Base-by-base conservation (phyloP, 2,329 filamentous ascomycete species). In the Aureobasidium sp. region DNA sequence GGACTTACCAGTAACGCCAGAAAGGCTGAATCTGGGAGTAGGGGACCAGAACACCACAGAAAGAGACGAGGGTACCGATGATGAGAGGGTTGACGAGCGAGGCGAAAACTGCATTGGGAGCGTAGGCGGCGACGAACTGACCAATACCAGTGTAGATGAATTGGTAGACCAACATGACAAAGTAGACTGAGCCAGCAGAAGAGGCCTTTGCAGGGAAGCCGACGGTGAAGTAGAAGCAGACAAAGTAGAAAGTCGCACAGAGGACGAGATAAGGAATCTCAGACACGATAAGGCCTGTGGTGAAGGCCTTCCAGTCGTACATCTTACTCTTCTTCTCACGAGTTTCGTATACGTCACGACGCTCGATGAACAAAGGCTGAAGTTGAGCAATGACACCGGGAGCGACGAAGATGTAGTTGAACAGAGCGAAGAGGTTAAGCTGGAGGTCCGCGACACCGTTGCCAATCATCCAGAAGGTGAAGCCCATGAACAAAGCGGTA, bases 261-360 rank as follows among this genome's bases (percentile, higher is more conserved):
- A 90, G 62, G 25, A 84, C 77, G 39, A 84, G 79, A 73, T 81
- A 91, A 0, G 87, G 87, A 1, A 91, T 78, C 72, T 91, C 89
- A 49, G 87, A 86, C 3, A 88, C 62, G 63, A 91, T 82, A 67
- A 89, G 88, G 68, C 86, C 82, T 0, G 87, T 76, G 70, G 90
- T 82, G 73, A 91, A 91, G 0, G 82, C 84, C 65, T 83, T 79
- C 88, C 88, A 91, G 0, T 86, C 88, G 75, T 91, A 92, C 1
- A 85, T 81, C 69, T 90, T 89, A 70, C 81, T 84, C 1, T 86
- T 82, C 37, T 82, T 79, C 69, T 86, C 83, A 56, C 83, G 81
- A 4, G 78, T 80, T 70, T 85, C 83, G 71, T 84, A 85, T 9
- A 86, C 75, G 12, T 81, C 78, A 31, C 83, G 79, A 67, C 84